Base-by-base conservation (phyloP, 345 rosid genomes). In the Triadica sebifera region DNA sequence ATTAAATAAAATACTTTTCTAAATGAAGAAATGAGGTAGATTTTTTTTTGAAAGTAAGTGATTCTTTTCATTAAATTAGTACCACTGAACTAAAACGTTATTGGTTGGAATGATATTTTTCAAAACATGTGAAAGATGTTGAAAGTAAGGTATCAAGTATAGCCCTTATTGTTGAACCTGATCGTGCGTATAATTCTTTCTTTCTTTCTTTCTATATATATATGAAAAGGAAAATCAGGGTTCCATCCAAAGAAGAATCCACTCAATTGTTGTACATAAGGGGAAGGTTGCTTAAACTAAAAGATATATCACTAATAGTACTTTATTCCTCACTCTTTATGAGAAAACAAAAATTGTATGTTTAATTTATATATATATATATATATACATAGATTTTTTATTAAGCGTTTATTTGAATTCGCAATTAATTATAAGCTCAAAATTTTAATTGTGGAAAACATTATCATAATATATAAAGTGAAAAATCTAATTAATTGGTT, bases 211-310 rank as follows among this genome's bases (percentile, higher is more conserved):
- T 59, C 65, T 58, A 41, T 41, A 41, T 4, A 39, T 39, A 41
- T 25, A 1, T 15, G 5, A 38, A 12, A 55, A 56, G 13, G 8
- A 69, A 47, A 52, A 20, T 57, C 45, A 4, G 0, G 56, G 19
- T 56, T 41, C 52, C 37, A 59, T 25, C 64, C 25, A 59, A 59
- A 16, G 69, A 65, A 46, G 65, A 39, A 13, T 55, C 73, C 29
- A 39, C 39, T 41, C 17, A 57, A 70, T 6, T 24, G 45, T 24
- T 6, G 7, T 45, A 12, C 43, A 13, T 57, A 45, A 71, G 22
- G 63, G 39, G 74, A 39, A 57, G n/a, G 52, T 43, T 70, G 51
- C 38, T 70, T 10, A 51, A 52, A 52, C 16, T 8, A 25, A 69
- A 37, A 19, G 16, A 51, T 29, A 29, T 29, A 29, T 29, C 34